Conservation (phyloP, 208 protist genomes). For the Sergeia podlipaevii region DNA sequence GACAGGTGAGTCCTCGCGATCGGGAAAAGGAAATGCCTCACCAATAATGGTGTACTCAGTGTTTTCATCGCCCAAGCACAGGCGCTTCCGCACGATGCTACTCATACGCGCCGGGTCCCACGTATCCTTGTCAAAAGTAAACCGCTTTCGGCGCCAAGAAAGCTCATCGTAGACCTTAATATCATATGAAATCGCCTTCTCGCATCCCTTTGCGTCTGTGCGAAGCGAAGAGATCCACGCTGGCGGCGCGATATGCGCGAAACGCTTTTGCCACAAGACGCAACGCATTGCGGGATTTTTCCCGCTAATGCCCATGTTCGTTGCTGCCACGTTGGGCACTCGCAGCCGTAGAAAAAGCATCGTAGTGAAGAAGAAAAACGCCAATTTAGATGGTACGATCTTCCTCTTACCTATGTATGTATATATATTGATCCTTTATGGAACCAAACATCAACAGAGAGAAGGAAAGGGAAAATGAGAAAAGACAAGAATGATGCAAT, state of each 20-base stretch:
- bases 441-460: too few species aligned
- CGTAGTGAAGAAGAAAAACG: too few species aligned
- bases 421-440: too few species aligned
- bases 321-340: too few species aligned
- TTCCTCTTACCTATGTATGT: too few species aligned
- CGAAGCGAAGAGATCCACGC: constrained; percentile 72
- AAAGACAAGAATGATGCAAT: too few species aligned
- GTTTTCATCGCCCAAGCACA: constrained; percentile 78
- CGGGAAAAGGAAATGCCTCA: constrained; percentile 89
- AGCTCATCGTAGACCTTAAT: constrained; percentile 88
- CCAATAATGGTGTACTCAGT: constrained; percentile 91
- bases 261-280: too few species aligned
- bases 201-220: constrained; percentile 54
- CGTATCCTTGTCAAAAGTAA: constrained; percentile 77
- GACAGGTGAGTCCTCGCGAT: constrained; percentile 86
- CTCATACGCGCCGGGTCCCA: constrained; percentile 84
- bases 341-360: too few species aligned
- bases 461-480: too few species aligned
- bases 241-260: constrained; percentile 15
- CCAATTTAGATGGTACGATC: too few species aligned
- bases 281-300: too few species aligned
- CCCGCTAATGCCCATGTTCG: too few species aligned
- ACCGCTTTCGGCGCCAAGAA: constrained; percentile 68
- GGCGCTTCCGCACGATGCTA: constrained; percentile 61
- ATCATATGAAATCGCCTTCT: constrained; percentile 82